Evolutionary conservation across 371 early-diverging fungal genomes (phyloP), one percentile per base, ranked within the genome.

Genomic region (Syncephalastrum contaminatum): DNA sequence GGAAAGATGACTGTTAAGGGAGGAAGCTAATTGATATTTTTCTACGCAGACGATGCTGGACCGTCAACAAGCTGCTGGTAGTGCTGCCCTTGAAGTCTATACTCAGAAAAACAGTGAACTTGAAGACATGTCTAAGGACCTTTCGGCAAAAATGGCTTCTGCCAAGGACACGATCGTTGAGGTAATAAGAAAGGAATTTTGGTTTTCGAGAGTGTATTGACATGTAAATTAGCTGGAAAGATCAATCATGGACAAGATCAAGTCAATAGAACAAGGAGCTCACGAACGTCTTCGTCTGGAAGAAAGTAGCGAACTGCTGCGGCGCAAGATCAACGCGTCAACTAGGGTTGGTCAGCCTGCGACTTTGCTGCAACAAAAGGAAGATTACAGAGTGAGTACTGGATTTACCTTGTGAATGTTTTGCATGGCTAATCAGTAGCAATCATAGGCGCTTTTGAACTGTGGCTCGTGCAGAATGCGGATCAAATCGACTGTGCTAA

Each of bases 391-490:
- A 50, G 81, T 70, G 70, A 58, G 53, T 50, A 18, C 1, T 48
- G 25, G 21, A 47, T 15, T 2, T 41, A 13, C 19, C 42, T 22
- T 22, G 4, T 3, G 43, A 12, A 24, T 2, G 7, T 24, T 7
- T 41, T 41, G 20, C 47, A 30, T 55, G 8, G 41, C 15, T 22
- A 51, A 64, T 1, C 30, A 60, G 64, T 8, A 30, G 36, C 4
- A 56, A 54, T 45, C 66, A 62, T 76, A 92, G 90, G 69, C 82
- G 19, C 60, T 95, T 55, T 75, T 96, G 47, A 94, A 93, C 68
- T 98, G 99, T 64, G 84, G 88, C 20, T 84, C 91, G 36, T 98
- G 99, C 70, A 82, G 85, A 56, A 75, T 72, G 44, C 80, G 90
- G 47, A 90, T 97, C 73, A 96, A 96, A 75, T 84, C 85, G 25